Evolutionary conservation across 1,284 basidiomycete species (phyloP).

Genomic region (Tilletia caries): DNA sequence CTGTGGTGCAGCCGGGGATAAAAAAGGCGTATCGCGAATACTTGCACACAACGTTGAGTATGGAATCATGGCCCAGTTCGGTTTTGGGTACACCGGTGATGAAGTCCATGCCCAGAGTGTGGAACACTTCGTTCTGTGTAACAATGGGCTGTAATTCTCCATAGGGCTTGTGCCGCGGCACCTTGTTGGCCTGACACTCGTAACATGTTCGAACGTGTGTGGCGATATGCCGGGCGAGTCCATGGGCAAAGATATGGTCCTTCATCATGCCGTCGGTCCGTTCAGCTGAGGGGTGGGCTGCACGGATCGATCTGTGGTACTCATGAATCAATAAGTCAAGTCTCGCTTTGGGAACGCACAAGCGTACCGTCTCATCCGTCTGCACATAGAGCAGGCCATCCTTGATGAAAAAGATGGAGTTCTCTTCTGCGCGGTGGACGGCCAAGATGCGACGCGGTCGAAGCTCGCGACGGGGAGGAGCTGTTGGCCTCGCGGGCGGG

Average conservation of each 20-base stretch:
- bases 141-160: not conserved
- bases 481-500: too few relatives aligned
- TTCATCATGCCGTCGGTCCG: not conserved
- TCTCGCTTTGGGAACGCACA: not conserved
- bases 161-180: not conserved
- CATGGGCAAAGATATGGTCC: not conserved
- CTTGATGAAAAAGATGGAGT: not conserved
- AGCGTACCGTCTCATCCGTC: not conserved
- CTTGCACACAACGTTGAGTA: conserved; percentile 18
- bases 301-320: not conserved
- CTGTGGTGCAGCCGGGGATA: conserved; percentile 12
- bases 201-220: not conserved
- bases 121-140: not conserved
- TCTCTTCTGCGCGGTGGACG: not conserved
- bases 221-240: not conserved
- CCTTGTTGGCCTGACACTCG: not conserved
- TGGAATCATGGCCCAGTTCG: conserved; percentile 9
- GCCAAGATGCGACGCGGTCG: not conserved
- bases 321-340: not conserved
- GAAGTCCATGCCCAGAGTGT: not conserved
- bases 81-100: not conserved
- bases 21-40: conserved; percentile 17
- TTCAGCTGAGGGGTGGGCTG: not conserved
- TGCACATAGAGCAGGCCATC: not conserved
- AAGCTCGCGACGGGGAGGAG: not conserved